These are phyloP conservation scores for Artomyces pyxidatus DNA, from an alignment of 768 basidiomycete species.

Conservation along the genomic window DNA sequence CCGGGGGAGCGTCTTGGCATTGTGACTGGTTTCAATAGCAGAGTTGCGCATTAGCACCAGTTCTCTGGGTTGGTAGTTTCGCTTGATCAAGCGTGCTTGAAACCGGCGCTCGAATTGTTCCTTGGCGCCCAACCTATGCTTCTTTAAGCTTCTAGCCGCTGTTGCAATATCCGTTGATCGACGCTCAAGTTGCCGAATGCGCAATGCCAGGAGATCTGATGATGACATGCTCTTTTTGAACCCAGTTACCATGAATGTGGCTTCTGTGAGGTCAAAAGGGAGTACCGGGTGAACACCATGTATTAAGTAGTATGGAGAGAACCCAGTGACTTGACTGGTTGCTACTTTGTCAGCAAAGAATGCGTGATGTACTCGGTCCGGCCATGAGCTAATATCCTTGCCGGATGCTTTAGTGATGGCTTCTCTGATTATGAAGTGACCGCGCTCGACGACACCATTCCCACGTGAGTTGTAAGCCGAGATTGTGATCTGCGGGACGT, in stretches of 20 bases:
- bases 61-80: conserved; percentile 23
- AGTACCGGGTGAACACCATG: conserved; percentile 24
- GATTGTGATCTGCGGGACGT: conserved; percentile 23
- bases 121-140: conserved; percentile 16
- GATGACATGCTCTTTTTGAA: conserved; percentile 12
- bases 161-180: conserved; percentile 16
- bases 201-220: conserved; percentile 17
- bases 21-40: conserved; percentile 21
- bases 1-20: conserved; percentile 23
- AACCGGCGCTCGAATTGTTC: conserved; percentile 21
- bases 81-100: conserved; percentile 14
- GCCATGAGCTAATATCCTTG: conserved; percentile 18
- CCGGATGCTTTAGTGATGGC: conserved; percentile 23
- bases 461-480: conserved; percentile 29
- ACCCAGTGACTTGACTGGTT: conserved; percentile 15
- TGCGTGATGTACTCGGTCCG: conserved; percentile 14
- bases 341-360: conserved; percentile 22
- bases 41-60: conserved; percentile 31
- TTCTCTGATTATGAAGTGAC: conserved; percentile 26
- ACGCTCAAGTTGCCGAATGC: conserved; percentile 21
- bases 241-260: conserved; percentile 23
- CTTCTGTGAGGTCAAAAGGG: conserved; percentile 26
- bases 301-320: conserved; percentile 18
- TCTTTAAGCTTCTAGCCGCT: conserved; percentile 13
- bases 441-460: conserved; percentile 30